Base-by-base conservation (phyloP, 2,329 filamentous ascomycete genomes). In the Malbranchea cinnamomea region DNA sequence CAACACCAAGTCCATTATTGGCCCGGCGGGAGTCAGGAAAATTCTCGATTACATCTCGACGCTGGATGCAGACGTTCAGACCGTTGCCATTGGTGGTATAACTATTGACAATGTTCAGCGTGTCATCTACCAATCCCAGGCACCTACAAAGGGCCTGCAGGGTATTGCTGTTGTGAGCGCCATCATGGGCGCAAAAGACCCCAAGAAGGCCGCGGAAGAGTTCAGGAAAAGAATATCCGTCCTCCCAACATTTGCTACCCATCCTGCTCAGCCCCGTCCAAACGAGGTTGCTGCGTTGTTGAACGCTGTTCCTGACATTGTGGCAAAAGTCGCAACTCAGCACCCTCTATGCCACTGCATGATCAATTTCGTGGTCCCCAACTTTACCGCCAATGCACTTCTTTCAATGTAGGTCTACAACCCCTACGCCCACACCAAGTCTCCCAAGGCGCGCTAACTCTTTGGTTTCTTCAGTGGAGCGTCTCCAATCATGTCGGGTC, bases 331-430 rank as follows among this genome's bases (percentile, higher is more conserved):
- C 27, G 69, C 69, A 4, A 51, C 61, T 2, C 63, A 57, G 24
- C 75, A 69, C 33, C 84, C 85, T 0, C 65, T 95, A 13, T 79
- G 78, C 29, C 87, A 95, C 57, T 94, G 93, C 57, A 95, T 95
- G 82, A 95, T 89, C 31, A 95, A 95, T 51, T 66, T 85, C 30
- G 87, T 95, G 0, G 87, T 94, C 13, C 84, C 93, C 47, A 93
- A 94, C 57, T 80, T 95, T 46, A 81, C 85, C 10, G 87, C 89
- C 30, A 94, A 92, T 47, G 77, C 94, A 3, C 83, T 82, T 22
- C 67, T 94, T 10, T 72, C 78, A 19, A 67, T 91, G 58, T 62
- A 41, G 46, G 52, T 41, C 17, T 15, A 25, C 22, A 30, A 18
- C 23, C 5, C 14, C 19, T 22, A 20, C 23, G 6, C 16, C 17